Base-by-base conservation (phyloP, 2,329 filamentous ascomycete genomes). In the Monilinia laxa region DNA sequence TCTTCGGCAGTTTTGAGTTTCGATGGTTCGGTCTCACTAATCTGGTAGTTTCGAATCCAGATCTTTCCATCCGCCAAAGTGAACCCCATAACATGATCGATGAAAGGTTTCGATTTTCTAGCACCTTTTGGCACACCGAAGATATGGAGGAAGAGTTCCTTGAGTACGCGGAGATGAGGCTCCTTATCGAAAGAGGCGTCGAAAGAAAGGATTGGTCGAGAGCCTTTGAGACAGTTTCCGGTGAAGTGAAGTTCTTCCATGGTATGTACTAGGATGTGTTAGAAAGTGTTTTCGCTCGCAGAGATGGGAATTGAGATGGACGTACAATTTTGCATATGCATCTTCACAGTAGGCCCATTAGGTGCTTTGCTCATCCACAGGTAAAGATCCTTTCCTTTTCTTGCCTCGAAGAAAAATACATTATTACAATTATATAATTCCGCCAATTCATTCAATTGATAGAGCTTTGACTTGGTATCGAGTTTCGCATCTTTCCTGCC, bases 171-270 rank as follows among this genome's bases (percentile, higher is more conserved):
- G 65, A 96, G 87, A 75, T 97, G 88, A 2, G 93, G 90, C 74
- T 91, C 85, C 72, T 85, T 85, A 69, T 96, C 91, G 79, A 99
- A 99, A 23, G 87, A 86, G 64, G 87, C 85, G 77, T 98, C 95
- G 78, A 99, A 99, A 47, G 92, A 95, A 66, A 99, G 87, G 51
- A 99, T 83, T 1, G 95, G 94, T 47, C 95, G 84, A 38, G 92
- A 95, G 68, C 95, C 95, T 80, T 97, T 97, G 69, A 98, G 82
- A 77, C 93, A 97, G 82, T 99, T 99, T 64, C 95, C 95, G 20
- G 93, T 93, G 78, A 99, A 98, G 76, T 97, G 92, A 47, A 99
- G 83, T 79, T 99, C 95, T 76, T 94, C 92, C 92, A 96, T 97
- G 12, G 94, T 97, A 80, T 97, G 93, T 76, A 97, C 85, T 91